Evolutionary conservation across 352 stramenopile species (phyloP).

Genomic region (Phytophthora hybrid): DNA sequence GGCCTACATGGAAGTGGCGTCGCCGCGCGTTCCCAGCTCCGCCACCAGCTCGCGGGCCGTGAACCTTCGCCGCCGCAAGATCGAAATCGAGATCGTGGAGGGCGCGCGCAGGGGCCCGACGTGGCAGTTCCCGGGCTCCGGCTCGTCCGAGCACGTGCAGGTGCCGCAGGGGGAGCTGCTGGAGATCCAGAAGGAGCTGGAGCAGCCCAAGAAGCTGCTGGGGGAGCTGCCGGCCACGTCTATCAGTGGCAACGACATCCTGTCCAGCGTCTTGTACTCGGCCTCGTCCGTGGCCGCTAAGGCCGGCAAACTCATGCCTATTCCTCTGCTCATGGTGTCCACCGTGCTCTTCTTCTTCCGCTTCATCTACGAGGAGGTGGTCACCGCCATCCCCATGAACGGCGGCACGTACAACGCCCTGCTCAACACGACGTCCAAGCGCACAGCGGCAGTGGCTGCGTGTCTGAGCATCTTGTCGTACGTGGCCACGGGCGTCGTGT

Average conservation of each 20-base stretch:
- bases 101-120: slow-evolving; percentile 34
- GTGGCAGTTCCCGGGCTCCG: slow-evolving; percentile 55
- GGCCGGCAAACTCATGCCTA: slow-evolving; percentile 79
- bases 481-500: slow-evolving; percentile 83
- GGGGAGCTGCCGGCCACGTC: slow-evolving; percentile 78
- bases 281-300: slow-evolving; percentile 49
- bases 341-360: slow-evolving; percentile 64
- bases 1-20: slow-evolving; percentile 37
- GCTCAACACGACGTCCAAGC: slow-evolving; percentile 91
- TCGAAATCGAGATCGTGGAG: slow-evolving; percentile 59
- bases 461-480: slow-evolving; percentile 90
- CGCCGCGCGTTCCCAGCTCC: slow-evolving; percentile 24
- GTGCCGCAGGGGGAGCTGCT: slow-evolving; percentile 44
- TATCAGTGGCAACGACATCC: slow-evolving; percentile 92
- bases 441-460: slow-evolving; percentile 82
- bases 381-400: slow-evolving; percentile 91
- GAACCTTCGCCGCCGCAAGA: slow-evolving; percentile 52
- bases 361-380: slow-evolving; percentile 90
- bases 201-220: slow-evolving; percentile 50
- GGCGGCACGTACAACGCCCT: slow-evolving; percentile 92
- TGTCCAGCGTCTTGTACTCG: slow-evolving; percentile 86
- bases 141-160: slow-evolving; percentile 45
- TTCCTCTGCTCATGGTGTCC: slow-evolving; percentile 81
- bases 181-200: slow-evolving; percentile 44
- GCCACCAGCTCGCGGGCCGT: slow-evolving; percentile 24